Conservation (phyloP, 306 rosid species). For the Lablab purpureus region DNA sequence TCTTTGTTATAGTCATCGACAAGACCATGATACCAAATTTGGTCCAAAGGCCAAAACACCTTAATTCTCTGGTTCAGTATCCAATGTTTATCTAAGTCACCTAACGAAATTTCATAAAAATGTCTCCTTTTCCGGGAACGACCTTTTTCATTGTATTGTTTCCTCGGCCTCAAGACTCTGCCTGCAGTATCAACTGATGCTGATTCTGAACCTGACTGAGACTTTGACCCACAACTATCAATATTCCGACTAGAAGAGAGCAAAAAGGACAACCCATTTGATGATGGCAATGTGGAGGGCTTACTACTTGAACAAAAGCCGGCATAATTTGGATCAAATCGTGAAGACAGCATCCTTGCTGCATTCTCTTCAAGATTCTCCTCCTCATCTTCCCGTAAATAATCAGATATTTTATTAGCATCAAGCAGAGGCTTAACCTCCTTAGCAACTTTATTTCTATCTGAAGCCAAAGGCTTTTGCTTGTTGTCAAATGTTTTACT, state of each 20-base stretch:
- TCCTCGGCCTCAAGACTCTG: conserved; percentile 85
- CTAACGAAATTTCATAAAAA: conserved; percentile 70
- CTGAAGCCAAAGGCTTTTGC: neutral
- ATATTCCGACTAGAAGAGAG: conserved; percentile 57
- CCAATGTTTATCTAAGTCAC: conserved; percentile 72
- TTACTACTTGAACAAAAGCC: conserved; percentile 65
- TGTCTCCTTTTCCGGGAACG: conserved; percentile 71
- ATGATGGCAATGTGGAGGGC: conserved; percentile 55
- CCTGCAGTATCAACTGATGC: conserved; percentile 67
- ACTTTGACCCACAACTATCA: conserved; percentile 53
- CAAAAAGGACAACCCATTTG: conserved; percentile 54
- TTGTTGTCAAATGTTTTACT: conserved; percentile 43
- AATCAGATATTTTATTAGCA: conserved; percentile 45
- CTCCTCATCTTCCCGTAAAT: conserved; percentile 64
- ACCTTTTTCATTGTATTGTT: conserved; percentile 60
- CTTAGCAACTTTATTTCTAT: conserved; percentile 42
- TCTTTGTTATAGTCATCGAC: conserved; percentile 72
- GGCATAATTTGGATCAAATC: conserved; percentile 85
- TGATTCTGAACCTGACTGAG: conserved; percentile 63
- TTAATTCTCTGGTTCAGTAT: conserved; percentile 70
- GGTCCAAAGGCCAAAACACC: conserved; percentile 87
- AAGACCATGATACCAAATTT: conserved; percentile 80
- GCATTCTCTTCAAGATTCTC: conserved; percentile 93
- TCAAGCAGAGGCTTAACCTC: conserved; percentile 54
- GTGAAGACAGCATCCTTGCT: conserved; percentile 83